These are phyloP conservation scores for Suillus placidus DNA, from an alignment of 768 basidiomycete genomes.

Conservation along the genomic window DNA sequence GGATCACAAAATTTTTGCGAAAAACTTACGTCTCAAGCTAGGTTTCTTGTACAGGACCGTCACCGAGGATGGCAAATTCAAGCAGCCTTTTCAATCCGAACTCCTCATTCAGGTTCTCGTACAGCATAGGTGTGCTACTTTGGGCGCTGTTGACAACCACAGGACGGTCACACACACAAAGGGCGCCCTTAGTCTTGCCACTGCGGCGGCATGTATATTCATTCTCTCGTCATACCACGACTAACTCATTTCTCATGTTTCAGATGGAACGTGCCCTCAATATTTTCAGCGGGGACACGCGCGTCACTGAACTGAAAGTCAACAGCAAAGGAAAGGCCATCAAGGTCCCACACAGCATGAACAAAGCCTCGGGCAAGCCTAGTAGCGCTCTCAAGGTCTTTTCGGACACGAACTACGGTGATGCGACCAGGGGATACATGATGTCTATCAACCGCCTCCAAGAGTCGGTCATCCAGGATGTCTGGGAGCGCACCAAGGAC, in stretches of 20 bases:
- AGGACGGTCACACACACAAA: too few relatives aligned
- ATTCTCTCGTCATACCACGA: too few relatives aligned
- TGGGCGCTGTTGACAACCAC: too few relatives aligned
- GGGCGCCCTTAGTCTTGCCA: too few relatives aligned
- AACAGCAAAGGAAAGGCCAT: background rate
- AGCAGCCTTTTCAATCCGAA: too few relatives aligned
- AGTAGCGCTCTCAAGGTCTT: background rate
- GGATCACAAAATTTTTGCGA: background rate
- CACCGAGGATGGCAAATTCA: too few relatives aligned
- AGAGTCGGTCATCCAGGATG: background rate
- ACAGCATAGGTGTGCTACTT: too few relatives aligned
- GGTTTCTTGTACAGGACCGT: too few relatives aligned
- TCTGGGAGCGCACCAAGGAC: background rate
- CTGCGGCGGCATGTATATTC: too few relatives aligned
- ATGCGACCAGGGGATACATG: background rate
- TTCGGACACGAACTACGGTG: background rate
- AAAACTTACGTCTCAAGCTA: slow-evolving; percentile 2
- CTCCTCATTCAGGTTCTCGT: too few relatives aligned
- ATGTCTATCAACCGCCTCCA: background rate
- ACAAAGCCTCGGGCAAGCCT: background rate
- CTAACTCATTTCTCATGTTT: background rate
- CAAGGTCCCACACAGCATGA: background rate
- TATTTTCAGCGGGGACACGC: background rate
- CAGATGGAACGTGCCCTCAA: slow-evolving; percentile 15
- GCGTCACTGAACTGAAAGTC: background rate